Conservation (phyloP, 345 rosid species). For the Dimocarpus longan region DNA sequence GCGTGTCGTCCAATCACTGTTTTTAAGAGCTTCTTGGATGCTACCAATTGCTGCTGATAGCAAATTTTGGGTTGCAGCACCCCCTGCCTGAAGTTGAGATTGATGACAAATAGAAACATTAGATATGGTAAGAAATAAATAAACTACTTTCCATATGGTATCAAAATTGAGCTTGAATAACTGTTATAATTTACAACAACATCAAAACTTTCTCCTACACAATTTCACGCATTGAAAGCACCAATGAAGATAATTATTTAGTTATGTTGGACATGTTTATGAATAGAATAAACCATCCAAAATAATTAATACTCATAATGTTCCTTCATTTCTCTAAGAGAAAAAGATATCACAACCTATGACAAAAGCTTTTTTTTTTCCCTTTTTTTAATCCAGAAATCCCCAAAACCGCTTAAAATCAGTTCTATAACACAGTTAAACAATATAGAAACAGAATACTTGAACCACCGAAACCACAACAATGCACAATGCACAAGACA, state of each 20-base stretch:
- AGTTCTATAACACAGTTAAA: background rate
- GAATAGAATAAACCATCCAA: background rate
- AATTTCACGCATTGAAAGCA: background rate
- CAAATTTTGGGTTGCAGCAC: slow-evolving; percentile 62
- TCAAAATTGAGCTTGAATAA: background rate
- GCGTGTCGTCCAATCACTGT: slow-evolving; percentile 86
- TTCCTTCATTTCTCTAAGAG: background rate
- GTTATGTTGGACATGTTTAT: background rate
- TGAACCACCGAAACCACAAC: too few species aligned
- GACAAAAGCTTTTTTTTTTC: background rate
- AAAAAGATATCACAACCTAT: background rate
- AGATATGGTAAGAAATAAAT: background rate
- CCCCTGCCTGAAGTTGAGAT: slow-evolving; percentile 73
- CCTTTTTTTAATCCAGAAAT: too few species aligned
- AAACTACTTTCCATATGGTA: background rate
- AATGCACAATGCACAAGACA: background rate
- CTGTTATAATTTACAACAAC: background rate
- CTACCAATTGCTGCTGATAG: slow-evolving; percentile 66
- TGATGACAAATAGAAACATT: background rate
- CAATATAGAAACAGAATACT: background rate
- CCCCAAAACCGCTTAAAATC: too few species aligned
- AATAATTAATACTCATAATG: background rate
- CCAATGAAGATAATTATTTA: background rate
- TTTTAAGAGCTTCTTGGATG: slow-evolving; percentile 78
- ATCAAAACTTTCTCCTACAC: background rate